Conservation (phyloP, 139 green algal species). For the Chlorella sp. region DNA sequence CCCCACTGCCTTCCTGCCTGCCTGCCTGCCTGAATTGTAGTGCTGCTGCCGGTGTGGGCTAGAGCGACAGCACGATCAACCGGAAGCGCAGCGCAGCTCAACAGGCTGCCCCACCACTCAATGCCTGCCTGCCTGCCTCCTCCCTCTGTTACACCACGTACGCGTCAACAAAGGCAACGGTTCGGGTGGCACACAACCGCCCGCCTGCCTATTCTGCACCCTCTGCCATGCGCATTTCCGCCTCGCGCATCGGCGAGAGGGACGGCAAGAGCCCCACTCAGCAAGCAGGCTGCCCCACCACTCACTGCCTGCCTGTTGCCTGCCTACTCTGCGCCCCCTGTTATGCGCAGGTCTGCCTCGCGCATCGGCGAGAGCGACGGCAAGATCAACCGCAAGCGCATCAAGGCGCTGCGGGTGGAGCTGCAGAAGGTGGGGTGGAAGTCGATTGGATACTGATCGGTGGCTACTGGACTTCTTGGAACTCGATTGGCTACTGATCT, state of each 20-base stretch:
- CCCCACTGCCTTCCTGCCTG: too few species aligned
- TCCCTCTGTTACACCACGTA: too few species aligned
- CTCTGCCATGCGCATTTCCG: background rate
- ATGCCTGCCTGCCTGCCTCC: background rate
- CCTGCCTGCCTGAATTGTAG: background rate
- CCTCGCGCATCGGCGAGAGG: background rate
- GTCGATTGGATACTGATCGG: constrained; percentile 74
- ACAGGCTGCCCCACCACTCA: too few species aligned
- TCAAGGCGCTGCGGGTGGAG: constrained; percentile 82
- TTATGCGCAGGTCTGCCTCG: constrained; percentile 69
- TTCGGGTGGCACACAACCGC: too few species aligned
- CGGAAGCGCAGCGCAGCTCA: background rate
- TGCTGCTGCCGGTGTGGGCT: too few species aligned
- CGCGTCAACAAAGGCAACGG: too few species aligned
- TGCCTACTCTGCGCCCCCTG: background rate
- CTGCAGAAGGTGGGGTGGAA: constrained; percentile 90
- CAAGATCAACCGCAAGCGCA: constrained; percentile 96
- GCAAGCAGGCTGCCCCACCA: background rate
- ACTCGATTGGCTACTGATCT: constrained; percentile 19
- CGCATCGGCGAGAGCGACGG: constrained; percentile 87
- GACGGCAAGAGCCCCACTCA: too few species aligned
- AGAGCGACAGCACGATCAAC: background rate
- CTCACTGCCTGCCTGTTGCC: background rate
- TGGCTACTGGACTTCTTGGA: constrained; percentile 70
- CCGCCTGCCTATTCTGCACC: too few species aligned